Evolutionary conservation across 768 basidiomycete genomes (phyloP), one percentile per base, ranked within the genome.

Genomic region (Antrodiella citrinella): DNA sequence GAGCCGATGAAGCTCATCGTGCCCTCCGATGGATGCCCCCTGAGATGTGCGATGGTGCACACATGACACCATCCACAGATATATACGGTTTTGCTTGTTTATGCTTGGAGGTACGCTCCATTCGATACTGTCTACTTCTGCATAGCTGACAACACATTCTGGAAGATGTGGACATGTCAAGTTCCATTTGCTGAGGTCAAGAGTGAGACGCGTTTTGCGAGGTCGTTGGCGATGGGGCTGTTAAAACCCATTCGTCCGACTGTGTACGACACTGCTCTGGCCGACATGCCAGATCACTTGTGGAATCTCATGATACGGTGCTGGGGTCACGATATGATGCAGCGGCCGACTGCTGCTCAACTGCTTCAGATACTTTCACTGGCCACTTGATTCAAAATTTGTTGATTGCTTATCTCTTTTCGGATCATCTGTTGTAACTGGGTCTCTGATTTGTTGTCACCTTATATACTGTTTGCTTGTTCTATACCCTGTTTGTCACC

Each of bases 1-100:
- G 18, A 10, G 24, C 48, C 7, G 48, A 49, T 4, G 39, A 13
- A 21, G 35, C 30, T 35, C 30, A 35, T 35, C 30, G 19, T 21
- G 23, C 35, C n/a, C 5, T 19, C 4, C 22, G 40, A 49, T 49
- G 39, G 35, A 49, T 49, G 48, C 19, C 48, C n/a, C 48, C 48
- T 15, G 48, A 49, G 48, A n/a, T 49, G 19, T 24, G n/a, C 30
- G 7, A 35, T 7, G 30, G 47, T 30, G 19, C 13, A 26, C 24
- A 26, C 26, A n/a, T 48, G 15, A 26, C 26, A 26, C 19, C 19
- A 15, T 9, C 47, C 5, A 39, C n/a, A 5, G 47, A 48, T 26
- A 35, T 48, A 10, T 48, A 30, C 30, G 15, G 24, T 3, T 48
- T 48, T 19, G 47, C 26, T 11, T 49, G 48, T 20, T 11, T 42